Conservation (phyloP, 2,329 filamentous ascomycete species). For the Cryphonectria naterciae region DNA sequence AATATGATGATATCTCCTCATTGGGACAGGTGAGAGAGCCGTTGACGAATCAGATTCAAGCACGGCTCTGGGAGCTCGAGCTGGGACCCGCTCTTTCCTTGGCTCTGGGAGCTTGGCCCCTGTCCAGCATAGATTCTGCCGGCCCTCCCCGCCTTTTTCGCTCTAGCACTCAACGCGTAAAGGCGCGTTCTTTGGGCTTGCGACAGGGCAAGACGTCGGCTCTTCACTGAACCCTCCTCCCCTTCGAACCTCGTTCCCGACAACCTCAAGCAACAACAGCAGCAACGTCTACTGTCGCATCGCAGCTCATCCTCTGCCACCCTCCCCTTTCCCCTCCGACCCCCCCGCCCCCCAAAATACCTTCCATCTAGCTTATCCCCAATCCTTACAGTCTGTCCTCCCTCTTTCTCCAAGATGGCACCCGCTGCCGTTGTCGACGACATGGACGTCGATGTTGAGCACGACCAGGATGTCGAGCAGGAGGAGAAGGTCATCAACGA, state of each 20-base stretch:
- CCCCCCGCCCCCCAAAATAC: background rate
- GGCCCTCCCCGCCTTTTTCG: background rate
- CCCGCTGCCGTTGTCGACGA: constrained; percentile 54
- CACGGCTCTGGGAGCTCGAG: background rate
- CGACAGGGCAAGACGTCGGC: background rate
- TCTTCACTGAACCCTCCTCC: background rate
- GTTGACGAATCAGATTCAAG: background rate
- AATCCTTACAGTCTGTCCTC: background rate
- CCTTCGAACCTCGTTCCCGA: background rate
- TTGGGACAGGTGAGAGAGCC: background rate
- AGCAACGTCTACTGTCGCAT: background rate
- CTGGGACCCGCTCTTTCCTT: background rate
- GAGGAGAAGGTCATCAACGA: constrained; percentile 94
- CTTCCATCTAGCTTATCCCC: background rate
- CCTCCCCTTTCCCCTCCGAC: accelerated
- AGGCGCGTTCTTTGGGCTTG: constrained; percentile 9
- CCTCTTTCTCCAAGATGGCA: constrained; percentile 43
- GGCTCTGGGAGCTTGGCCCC: background rate
- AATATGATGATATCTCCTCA: background rate
- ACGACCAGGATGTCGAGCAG: constrained; percentile 67
- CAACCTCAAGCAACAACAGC: background rate
- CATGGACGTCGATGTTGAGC: constrained; percentile 56
- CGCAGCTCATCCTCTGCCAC: background rate
- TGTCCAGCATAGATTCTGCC: constrained; percentile 9
- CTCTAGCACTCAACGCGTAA: constrained; percentile 20